Conservation (phyloP, 1,284 basidiomycete genomes). For the Microbotryomycetes sp. region DNA sequence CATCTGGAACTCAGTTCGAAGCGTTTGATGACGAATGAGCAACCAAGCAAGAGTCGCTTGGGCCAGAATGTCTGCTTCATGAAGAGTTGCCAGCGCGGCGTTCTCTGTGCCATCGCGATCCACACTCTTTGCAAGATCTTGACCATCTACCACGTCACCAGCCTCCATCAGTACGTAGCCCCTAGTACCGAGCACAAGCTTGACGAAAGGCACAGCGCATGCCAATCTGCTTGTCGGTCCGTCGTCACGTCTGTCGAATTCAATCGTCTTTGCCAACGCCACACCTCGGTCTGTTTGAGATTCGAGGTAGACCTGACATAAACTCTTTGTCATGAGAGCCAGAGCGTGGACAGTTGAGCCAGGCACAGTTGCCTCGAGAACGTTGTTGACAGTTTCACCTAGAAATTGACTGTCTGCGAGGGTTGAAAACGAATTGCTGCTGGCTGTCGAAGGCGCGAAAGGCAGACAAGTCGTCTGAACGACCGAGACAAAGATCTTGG, state of each 20-base stretch:
- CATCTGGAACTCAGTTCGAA: not conserved
- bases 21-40: conserved; percentile 6
- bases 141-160: too few species aligned
- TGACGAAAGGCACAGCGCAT: conserved; percentile 14
- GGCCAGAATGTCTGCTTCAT: conserved; percentile 21
- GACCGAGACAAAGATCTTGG: conserved; percentile 30
- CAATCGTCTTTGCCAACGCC: conserved; percentile 2
- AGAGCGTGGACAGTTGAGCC: conserved; percentile 9
- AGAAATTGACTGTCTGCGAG: conserved; percentile 2
- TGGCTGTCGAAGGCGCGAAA: not conserved
- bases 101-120: not conserved
- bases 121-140: conserved; percentile 1
- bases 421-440: not conserved
- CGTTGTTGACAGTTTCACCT: conserved; percentile 9
- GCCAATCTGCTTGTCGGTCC: conserved; percentile 14
- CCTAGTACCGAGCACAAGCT: conserved; percentile 9
- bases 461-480: conserved; percentile 20
- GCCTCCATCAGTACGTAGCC: conserved; percentile 2
- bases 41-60: conserved; percentile 21
- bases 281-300: not conserved
- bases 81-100: not conserved
- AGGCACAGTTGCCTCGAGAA: conserved; percentile 8
- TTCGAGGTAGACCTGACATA: conserved; percentile 6
- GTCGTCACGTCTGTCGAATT: not conserved
- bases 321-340: not conserved